phyloP scores from a whole-genome alignment of 495 filamentous ascomycete species.

The Annulohypoxylon moriforme region DNA sequence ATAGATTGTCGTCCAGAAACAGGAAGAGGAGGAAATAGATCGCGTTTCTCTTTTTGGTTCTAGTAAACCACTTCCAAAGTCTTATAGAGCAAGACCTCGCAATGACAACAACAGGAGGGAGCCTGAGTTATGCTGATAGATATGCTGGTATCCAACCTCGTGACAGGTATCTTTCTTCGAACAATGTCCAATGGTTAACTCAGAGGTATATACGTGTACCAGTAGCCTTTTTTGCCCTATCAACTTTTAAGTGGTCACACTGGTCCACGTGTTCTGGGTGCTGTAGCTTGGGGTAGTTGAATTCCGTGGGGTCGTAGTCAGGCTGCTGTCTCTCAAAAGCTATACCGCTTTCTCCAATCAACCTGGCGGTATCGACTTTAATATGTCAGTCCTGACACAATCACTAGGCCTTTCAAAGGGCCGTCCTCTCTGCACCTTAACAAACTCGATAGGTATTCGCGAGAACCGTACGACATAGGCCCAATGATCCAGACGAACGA shows the following conservation, averaged over 20 bases:
- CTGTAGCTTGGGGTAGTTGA: constrained; percentile 44
- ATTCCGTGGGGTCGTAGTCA: constrained; percentile 50
- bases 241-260: constrained; percentile 39
- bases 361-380: constrained; percentile 23
- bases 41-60: constrained; percentile 3
- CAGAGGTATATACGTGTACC: constrained; percentile 51
- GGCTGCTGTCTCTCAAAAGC: constrained; percentile 42
- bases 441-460: constrained; percentile 26
- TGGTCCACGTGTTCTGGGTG: constrained; percentile 50
- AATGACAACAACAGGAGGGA: constrained; percentile 11
- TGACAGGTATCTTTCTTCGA: constrained; percentile 35
- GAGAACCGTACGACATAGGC: constrained; percentile 30
- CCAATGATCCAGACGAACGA: constrained; percentile 27
- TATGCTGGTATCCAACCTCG: constrained; percentile 43
- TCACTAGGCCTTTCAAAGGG: constrained; percentile 40
- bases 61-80: constrained; percentile 14
- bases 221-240: constrained; percentile 44
- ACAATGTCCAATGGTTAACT: constrained; percentile 30
- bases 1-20: constrained; percentile 40
- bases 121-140: neutral
- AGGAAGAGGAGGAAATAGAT: constrained; percentile 4
- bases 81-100: constrained; percentile 29
- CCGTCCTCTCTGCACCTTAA: constrained; percentile 42
- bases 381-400: constrained; percentile 42
- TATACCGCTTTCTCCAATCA: constrained; percentile 45